Conservation (phyloP, 768 basidiomycete genomes). For the Macrolepiota fuliginosa region DNA sequence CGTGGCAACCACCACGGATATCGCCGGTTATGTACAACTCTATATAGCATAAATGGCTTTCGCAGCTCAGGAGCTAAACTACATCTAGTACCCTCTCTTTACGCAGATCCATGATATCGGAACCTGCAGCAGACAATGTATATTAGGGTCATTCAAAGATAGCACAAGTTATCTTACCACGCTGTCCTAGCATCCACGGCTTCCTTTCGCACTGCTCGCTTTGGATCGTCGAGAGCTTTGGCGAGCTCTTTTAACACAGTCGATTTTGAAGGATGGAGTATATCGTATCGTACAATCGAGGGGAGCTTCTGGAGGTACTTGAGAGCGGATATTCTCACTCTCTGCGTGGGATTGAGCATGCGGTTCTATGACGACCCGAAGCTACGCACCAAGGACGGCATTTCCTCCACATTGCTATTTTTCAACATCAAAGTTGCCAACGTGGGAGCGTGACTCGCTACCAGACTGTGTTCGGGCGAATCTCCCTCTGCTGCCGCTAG, state of each 20-base stretch:
- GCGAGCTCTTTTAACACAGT: constrained; percentile 73
- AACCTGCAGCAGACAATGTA: constrained; percentile 1
- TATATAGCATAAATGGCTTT: background rate
- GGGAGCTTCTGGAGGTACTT: constrained; percentile 75
- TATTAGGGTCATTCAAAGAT: constrained; percentile 17
- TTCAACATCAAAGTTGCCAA: constrained; percentile 72
- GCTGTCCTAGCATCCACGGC: constrained; percentile 72
- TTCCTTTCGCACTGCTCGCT: constrained; percentile 76
- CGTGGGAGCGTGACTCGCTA: constrained; percentile 70
- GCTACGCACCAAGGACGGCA: constrained; percentile 52
- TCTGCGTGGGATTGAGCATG: constrained; percentile 38
- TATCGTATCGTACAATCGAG: constrained; percentile 72
- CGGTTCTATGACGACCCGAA: background rate
- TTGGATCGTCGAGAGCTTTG: constrained; percentile 85
- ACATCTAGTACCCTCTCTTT: constrained; percentile 18
- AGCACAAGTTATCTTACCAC: constrained; percentile 4
- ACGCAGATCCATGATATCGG: constrained; percentile 6
- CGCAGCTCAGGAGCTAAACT: constrained; percentile 11
- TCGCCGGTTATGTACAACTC: constrained; percentile 8
- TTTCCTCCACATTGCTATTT: constrained; percentile 49
- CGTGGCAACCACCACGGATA: constrained; percentile 12
- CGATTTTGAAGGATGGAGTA: constrained; percentile 78
- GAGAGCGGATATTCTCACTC: constrained; percentile 73
- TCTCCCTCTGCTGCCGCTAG: constrained; percentile 64
- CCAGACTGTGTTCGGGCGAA: constrained; percentile 40